Evolutionary conservation across 2,329 filamentous ascomycete genomes (phyloP), one percentile per base, ranked within the genome.

Genomic region (Aureobasidium sp.): DNA sequence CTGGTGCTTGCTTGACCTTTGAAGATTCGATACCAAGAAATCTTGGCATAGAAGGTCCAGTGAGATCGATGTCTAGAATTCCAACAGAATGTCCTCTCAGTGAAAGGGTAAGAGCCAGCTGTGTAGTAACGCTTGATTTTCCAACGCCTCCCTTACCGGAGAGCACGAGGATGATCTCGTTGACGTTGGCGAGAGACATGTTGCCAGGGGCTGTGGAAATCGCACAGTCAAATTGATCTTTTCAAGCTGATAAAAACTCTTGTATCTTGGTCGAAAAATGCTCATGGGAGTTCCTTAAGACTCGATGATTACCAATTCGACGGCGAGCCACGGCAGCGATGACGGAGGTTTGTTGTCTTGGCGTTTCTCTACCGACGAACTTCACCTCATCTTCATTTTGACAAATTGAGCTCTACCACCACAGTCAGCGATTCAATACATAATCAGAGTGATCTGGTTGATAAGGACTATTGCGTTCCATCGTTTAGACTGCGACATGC

Each of bases 121-220:
- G 94, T 1, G 93, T 95, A 0, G 94, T 97, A n/a, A 97, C 87
- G 58, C 91, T 96, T 47, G 93, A 97, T 80, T 99, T 99, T 63
- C 94, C 94, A 22, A 99, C 94, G 68, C 94, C 94, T 71, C 94
- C 94, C 82, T 99, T 99, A 69, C 94, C 94, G 14, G 94, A 97
- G 52, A 99, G 87, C 65, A 90, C 89, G 68, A 94, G 82, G 66
- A 91, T 80, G 65, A 94, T 87, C 71, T 92, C 86, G 70, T 90
- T 88, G 70, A 93, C 82, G 68, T 87, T 86, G 60, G 82, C 75
- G 31, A 89, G 79, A 64, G 85, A 87, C 85, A 88, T 89, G 33
- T 67, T 75, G 24, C 17, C 8, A 33, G 24, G 33, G 5, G 17
- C n/a, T 62, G 7, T 33, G 2, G 15, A 24, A 9, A 17, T 17